Conservation (phyloP, 441 rosid genomes). For the Codiaeum variegatum region DNA sequence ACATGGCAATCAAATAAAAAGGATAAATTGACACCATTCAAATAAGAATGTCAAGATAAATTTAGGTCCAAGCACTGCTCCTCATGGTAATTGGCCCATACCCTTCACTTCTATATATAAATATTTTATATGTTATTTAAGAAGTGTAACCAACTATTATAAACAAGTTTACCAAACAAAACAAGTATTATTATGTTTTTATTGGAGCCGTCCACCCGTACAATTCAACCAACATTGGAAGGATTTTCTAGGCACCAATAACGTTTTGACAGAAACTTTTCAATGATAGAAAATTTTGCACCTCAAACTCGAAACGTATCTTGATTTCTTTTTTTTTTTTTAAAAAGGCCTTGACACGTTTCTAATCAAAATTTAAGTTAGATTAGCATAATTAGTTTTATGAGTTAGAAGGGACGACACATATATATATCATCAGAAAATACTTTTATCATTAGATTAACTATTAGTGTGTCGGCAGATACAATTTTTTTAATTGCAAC, state of each 20-base stretch:
- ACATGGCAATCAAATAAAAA: not conserved
- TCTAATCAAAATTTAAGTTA: too few species aligned
- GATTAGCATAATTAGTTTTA: too few species aligned
- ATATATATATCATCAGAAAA: too few species aligned
- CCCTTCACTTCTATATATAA: not conserved
- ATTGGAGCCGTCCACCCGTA: not conserved
- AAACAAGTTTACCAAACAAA: too few species aligned
- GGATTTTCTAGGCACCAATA: not conserved
- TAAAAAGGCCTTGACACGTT: too few species aligned
- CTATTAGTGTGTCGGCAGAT: too few species aligned
- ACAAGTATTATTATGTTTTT: not conserved
- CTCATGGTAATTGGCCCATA: constrained; percentile 6
- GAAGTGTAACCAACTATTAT: too few species aligned
- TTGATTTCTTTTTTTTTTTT: too few species aligned
- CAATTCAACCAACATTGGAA: not conserved
- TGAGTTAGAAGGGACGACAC: too few species aligned
- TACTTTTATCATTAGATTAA: too few species aligned
- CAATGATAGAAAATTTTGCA: not conserved
- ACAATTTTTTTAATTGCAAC: too few species aligned
- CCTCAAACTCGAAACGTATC: constrained; percentile 22
- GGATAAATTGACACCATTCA: not conserved
- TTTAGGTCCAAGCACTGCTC: not conserved
- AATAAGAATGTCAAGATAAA: not conserved
- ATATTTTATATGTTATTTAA: not conserved
- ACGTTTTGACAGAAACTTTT: not conserved